Evolutionary conservation across 352 stramenopile genomes (phyloP).

Genomic region (Discostella stelligera): DNA sequence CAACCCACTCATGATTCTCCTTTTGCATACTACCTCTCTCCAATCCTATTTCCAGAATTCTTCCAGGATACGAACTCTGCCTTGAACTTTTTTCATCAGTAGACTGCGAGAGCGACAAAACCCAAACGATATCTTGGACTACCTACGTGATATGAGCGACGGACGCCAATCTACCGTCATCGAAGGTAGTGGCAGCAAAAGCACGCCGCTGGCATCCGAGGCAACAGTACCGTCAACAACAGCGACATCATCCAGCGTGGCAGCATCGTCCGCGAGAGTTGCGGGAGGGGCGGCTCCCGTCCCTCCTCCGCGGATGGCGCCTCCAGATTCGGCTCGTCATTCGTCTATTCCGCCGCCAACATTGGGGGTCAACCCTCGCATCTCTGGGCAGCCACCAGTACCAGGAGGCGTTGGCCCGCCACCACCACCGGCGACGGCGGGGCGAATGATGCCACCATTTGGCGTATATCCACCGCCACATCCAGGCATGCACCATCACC

Average conservation of each 20-base stretch:
- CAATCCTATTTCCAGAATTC: not conserved
- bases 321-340: not conserved
- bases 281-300: not conserved
- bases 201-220: not conserved
- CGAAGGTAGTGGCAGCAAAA: not conserved
- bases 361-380: slow-evolving; percentile 8
- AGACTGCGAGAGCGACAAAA: not conserved
- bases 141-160: slow-evolving; percentile 6
- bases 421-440: not conserved
- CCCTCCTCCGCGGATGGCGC: not conserved
- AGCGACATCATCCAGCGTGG: not conserved
- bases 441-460: not conserved
- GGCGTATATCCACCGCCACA: not conserved
- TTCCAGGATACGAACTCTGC: too few relatives aligned
- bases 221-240: not conserved
- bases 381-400: slow-evolving; percentile 2
- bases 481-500: not conserved
- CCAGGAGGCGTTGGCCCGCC: not conserved
- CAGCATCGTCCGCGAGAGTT: not conserved
- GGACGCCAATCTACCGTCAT: not conserved
- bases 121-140: not conserved
- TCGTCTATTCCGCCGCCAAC: not conserved
- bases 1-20: not conserved
- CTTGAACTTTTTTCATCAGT: not conserved
- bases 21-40: not conserved